Evolutionary conservation across 805 yeast genomes (phyloP).

Genomic region (Alloascoidea hylecoeti): DNA sequence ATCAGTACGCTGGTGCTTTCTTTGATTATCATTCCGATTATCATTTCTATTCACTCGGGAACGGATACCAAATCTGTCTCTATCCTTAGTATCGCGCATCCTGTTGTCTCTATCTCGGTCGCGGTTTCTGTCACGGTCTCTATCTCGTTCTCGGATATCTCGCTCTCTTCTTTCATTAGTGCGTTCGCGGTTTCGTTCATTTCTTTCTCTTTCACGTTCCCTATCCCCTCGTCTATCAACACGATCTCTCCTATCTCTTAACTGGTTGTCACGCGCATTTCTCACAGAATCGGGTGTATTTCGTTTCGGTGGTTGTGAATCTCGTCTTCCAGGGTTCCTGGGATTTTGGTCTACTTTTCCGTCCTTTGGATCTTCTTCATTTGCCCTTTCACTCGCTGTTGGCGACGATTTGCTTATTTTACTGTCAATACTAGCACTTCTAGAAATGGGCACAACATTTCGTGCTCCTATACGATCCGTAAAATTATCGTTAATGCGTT

Average conservation of each 20-base stretch:
- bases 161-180: neutral
- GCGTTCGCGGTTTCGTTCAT: neutral
- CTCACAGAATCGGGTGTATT: too few species aligned
- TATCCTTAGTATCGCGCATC: neutral
- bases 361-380: neutral
- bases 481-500: neutral
- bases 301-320: conserved; percentile 1
- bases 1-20: too few species aligned
- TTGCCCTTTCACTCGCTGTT: neutral
- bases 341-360: neutral
- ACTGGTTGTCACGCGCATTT: too few species aligned
- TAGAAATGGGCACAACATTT: neutral
- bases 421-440: neutral
- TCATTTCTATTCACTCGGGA: too few species aligned
- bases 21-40: too few species aligned
- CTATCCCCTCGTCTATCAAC: too few species aligned
- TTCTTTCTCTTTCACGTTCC: too few species aligned
- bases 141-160: neutral
- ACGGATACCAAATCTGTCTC: too few species aligned
- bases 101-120: neutral
- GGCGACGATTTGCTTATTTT: neutral
- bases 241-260: too few species aligned
- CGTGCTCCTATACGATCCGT: too few species aligned
- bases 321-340: neutral
- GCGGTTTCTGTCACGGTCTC: neutral